Conservation (phyloP, 345 rosid species). For the Citrus sp. region DNA sequence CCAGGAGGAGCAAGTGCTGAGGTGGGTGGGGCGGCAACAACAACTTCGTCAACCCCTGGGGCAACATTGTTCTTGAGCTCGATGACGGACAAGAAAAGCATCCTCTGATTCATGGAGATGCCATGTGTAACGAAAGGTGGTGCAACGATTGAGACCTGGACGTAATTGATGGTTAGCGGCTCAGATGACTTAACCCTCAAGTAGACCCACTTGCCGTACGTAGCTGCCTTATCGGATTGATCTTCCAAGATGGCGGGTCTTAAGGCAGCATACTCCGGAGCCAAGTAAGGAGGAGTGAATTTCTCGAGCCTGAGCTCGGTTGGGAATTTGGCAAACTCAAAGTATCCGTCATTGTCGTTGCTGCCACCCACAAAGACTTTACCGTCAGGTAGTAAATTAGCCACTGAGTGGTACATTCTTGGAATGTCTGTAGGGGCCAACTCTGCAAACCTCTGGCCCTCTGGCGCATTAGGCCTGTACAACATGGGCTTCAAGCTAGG, state of each 20-base stretch:
- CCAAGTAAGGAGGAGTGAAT: constrained; percentile 72
- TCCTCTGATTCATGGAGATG: constrained; percentile 71
- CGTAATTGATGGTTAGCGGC: neutral
- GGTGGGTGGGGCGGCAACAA: constrained; percentile 33
- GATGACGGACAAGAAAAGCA: constrained; percentile 29
- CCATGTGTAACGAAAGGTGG: constrained; percentile 76
- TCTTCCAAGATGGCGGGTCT: constrained; percentile 30
- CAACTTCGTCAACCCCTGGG: constrained; percentile 12
- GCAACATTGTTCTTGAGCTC: constrained; percentile 5
- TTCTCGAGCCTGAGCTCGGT: constrained; percentile 74
- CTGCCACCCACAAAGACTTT: constrained; percentile 65
- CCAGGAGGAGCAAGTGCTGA: constrained; percentile 59
- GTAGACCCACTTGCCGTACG: constrained; percentile 23
- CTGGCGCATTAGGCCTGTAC: constrained; percentile 32
- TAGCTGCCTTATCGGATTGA: constrained; percentile 3
- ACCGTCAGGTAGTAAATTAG: constrained; percentile 61
- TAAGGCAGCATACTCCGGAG: constrained; percentile 21
- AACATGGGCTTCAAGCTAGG: constrained; percentile 58
- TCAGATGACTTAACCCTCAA: constrained; percentile 20
- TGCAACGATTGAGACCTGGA: constrained; percentile 44
- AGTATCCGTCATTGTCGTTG: constrained; percentile 71
- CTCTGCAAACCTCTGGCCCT: constrained; percentile 29
- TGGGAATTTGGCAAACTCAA: constrained; percentile 46
- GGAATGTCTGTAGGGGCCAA: constrained; percentile 42
- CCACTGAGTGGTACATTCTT: constrained; percentile 70